Conservation (phyloP, 208 protist species). For the Trypanosoma grayi region DNA sequence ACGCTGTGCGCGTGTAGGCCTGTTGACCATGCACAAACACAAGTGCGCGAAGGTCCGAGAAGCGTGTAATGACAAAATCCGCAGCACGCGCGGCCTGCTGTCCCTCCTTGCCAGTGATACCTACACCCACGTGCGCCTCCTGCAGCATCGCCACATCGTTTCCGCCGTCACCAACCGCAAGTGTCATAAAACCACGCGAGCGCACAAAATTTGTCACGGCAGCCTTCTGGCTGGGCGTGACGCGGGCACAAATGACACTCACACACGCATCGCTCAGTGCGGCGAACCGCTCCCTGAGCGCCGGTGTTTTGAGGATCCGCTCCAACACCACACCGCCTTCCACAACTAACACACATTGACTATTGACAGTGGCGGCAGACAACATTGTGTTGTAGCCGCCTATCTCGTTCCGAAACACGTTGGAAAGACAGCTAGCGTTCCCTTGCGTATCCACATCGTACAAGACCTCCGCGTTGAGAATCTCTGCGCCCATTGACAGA, state of each 20-base stretch:
- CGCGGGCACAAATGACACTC: slow-evolving; percentile 93
- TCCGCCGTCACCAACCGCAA: slow-evolving; percentile 95
- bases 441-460: not conserved
- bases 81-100: slow-evolving; percentile 90
- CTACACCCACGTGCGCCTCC: slow-evolving; percentile 91
- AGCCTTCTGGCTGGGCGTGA: slow-evolving; percentile 95
- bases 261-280: slow-evolving; percentile 54
- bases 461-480: not conserved
- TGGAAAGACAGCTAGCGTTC: too few relatives aligned
- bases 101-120: slow-evolving; percentile 92
- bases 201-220: slow-evolving; percentile 79
- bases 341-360: slow-evolving; percentile 38
- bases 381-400: not conserved
- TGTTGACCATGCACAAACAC: slow-evolving; percentile 95
- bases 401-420: not conserved
- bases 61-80: slow-evolving; percentile 94
- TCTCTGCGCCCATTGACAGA: not conserved
- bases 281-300: slow-evolving; percentile 43
- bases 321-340: slow-evolving; percentile 68
- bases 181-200: slow-evolving; percentile 55
- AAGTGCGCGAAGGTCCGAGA: slow-evolving; percentile 90
- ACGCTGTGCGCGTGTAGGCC: slow-evolving; percentile 88
- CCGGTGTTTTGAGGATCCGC: slow-evolving; percentile 49
- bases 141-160: slow-evolving; percentile 97
- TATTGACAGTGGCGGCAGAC: not conserved